Percentiles rank a stretch among this genome's conserved stretches.
Conservation (phyloP, 1,139 yeast species). For the Scheffersomyces segobiensis region DNA sequence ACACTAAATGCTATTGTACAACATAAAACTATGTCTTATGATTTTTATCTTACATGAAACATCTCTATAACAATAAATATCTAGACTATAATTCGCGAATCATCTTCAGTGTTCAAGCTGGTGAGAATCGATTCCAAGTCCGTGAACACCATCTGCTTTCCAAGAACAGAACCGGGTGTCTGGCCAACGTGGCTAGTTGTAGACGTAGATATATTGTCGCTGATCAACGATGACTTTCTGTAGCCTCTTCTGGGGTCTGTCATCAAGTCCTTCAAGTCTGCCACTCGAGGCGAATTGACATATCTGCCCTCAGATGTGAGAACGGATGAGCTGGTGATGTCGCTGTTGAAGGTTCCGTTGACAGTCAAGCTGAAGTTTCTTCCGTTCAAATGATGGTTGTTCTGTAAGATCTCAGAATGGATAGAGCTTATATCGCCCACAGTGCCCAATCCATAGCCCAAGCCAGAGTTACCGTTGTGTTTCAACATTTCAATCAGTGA, state of each 20-base stretch:
- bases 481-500: background rate
- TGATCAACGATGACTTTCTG: conserved; percentile 9
- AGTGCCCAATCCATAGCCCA: conserved; percentile 40
- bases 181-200: conserved; percentile 5
- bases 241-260: conserved; percentile 16
- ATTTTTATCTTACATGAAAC: background rate
- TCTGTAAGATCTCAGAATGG: conserved; percentile 35
- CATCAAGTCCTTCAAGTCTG: conserved; percentile 47
- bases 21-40: too few relatives aligned
- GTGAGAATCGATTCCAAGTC: conserved; percentile 40
- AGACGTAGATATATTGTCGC: conserved; percentile 11
- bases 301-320: conserved; percentile 9
- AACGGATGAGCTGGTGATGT: conserved; percentile 24
- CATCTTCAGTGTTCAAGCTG: conserved; percentile 40
- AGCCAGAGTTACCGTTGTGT: conserved; percentile 7
- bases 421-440: conserved; percentile 45
- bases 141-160: conserved; percentile 32
- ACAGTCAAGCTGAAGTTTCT: conserved; percentile 4
- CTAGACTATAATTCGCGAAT: conserved; percentile 10
- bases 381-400: conserved; percentile 10
- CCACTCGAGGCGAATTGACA: conserved; percentile 38
- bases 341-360: conserved; percentile 5
- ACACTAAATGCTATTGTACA: background rate
- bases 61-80: background rate
- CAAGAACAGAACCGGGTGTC: conserved; percentile 32